Base-by-base conservation (phyloP, 1,284 basidiomycete species). In the Apiotrichum gamsii region DNA sequence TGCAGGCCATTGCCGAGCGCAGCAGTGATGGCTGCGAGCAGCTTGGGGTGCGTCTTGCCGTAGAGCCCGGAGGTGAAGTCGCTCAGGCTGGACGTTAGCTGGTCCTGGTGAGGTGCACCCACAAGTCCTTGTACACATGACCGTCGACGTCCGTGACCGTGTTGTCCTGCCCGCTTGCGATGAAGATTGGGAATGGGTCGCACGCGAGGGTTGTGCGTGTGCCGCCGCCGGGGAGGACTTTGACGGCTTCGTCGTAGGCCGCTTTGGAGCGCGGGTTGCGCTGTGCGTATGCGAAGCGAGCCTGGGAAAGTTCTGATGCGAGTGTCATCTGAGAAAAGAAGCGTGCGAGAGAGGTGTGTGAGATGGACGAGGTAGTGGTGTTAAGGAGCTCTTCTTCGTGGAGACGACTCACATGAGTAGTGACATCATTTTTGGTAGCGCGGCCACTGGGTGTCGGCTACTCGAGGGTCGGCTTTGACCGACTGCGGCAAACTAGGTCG, bases 21-120 rank as follows among this genome's bases (percentile, higher is more conserved):
- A 0, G 33, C 32, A 3, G 47, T 33, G 24, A 64, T 56, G 8
- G 61, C 58, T 8, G 44, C 21, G 8, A 45, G 39, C n/a, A 64
- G 30, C 10, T 54, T 28, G 3, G 55, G 54, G 37, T 64, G 43
- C 3, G 45, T 50, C 44, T 64, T 58, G 11, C 61, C 61, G 42
- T 59, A 64, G 36, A 64, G 51, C 2, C 61, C 61, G 30, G 52
- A 52, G 1, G 57, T 57, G 31, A 58, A 61, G 44, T 64, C 61
- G 5, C 53, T 54, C n/a, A 56, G 43, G 39, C 60, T 61, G 40
- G 6, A 3, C 25, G 16, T 45, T 5, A 45, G 32, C 19, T 4
- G 4, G 13, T 11, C n/a, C 9, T 9, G 6, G 28, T 13, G 6
- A 11, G n/a, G 8, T 15, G 10, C 11, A 51, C 58, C 47, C 34